phyloP scores from a whole-genome alignment of 176 grass and related monocot genomes.

The Tillandsia fasciculata region DNA sequence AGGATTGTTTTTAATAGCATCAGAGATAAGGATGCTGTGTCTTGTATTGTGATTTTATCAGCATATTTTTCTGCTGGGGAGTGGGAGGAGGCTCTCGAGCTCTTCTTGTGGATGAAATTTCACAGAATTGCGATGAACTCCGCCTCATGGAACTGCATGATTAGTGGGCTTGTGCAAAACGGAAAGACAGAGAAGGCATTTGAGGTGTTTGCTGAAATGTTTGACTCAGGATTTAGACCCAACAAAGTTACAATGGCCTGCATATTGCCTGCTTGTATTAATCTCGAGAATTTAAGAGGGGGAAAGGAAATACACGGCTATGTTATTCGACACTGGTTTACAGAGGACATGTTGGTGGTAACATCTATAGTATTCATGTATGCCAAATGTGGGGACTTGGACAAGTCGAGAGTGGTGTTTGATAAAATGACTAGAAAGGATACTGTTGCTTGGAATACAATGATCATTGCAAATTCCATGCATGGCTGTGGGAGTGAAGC shows the following conservation, averaged over 20 bases:
- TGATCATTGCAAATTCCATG: constrained; percentile 24
- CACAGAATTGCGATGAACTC: neutral
- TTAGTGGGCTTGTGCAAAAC: constrained; percentile 21
- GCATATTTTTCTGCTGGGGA: constrained; percentile 20
- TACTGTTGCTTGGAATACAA: constrained; percentile 21
- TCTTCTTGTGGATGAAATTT: constrained; percentile 9
- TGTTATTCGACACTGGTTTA: constrained; percentile 3
- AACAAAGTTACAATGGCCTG: constrained; percentile 13
- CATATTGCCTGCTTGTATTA: constrained; percentile 6
- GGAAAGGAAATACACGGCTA: constrained; percentile 23
- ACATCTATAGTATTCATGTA: constrained; percentile 20
- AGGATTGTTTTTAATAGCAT: constrained; percentile 23
- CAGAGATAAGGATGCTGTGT: constrained; percentile 9
- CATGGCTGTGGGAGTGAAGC: constrained; percentile 13
- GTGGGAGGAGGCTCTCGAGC: constrained; percentile 13
- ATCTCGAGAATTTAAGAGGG: constrained; percentile 9
- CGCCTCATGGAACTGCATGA: constrained; percentile 26
- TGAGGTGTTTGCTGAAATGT: constrained; percentile 8
- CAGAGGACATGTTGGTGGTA: neutral
- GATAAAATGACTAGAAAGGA: constrained; percentile 12
- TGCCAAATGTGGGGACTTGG: constrained; percentile 17
- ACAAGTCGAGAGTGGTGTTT: constrained; percentile 12
- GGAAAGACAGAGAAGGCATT: constrained; percentile 17
- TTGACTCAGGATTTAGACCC: constrained; percentile 9
- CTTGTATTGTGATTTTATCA: constrained; percentile 21